phyloP scores from a whole-genome alignment of 148 eudicot species.

The Rhododendron simsii region DNA sequence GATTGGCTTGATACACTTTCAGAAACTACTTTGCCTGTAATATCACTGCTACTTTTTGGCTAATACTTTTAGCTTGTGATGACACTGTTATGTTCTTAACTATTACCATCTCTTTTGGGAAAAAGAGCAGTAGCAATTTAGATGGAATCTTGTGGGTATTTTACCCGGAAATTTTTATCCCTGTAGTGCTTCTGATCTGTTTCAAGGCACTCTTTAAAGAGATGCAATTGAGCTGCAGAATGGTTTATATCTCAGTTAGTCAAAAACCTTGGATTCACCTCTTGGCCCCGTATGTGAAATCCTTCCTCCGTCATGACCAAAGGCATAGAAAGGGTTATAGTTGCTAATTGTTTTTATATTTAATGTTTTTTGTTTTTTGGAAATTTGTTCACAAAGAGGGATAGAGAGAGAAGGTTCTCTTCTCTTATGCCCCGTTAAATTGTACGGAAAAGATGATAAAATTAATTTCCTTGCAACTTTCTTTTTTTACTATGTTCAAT shows the following conservation, averaged over 20 bases:
- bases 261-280: no score
- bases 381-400: no score
- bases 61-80: not conserved
- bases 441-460: no score
- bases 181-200: not conserved
- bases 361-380: no score
- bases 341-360: no score
- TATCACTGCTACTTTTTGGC: conserved; percentile 7
- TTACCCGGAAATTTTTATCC: not conserved
- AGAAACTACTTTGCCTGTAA: not conserved
- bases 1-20: not conserved
- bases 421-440: no score
- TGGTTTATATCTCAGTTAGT: not conserved
- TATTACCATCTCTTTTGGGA: not conserved
- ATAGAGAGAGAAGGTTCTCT: no score
- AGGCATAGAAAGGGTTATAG: no score
- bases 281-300: no score
- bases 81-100: not conserved
- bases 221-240: not conserved
- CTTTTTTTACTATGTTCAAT: no score
- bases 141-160: not conserved
- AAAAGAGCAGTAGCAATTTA: not conserved
- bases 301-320: no score
- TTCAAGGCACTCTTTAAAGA: not conserved
- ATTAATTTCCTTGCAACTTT: no score